phyloP scores from a whole-genome alignment of 208 protist genomes.

The Trichomonas vaginalis region DNA sequence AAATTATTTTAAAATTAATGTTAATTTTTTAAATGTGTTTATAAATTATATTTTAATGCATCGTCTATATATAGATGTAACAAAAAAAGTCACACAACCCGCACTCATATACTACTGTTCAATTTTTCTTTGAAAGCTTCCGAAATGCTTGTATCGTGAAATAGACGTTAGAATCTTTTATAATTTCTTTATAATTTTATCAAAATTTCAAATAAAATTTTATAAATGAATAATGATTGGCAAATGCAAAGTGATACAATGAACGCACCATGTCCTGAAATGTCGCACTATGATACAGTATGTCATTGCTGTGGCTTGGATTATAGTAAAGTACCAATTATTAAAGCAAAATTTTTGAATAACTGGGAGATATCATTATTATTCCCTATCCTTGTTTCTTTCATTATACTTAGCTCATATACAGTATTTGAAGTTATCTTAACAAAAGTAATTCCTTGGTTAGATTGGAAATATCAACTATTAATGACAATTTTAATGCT shows the following conservation, averaged over 20 bases:
- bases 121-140: not conserved
- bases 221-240: not conserved
- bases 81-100: too few species aligned
- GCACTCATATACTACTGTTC: too few species aligned
- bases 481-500: not conserved
- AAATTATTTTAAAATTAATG: not conserved
- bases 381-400: not conserved
- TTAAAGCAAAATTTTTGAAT: not conserved
- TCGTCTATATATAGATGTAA: too few species aligned
- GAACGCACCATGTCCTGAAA: not conserved
- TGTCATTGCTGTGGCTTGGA: not conserved
- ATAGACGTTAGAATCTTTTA: not conserved
- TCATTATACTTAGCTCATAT: not conserved
- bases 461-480: not conserved
- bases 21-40: too few species aligned
- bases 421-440: not conserved
- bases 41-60: too few species aligned
- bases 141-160: not conserved
- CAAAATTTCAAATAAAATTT: not conserved
- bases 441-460: not conserved
- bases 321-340: not conserved
- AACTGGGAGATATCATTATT: not conserved
- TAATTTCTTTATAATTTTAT: not conserved
- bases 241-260: not conserved
- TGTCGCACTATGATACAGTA: not conserved